Conservation (phyloP, 805 yeast genomes). For the Candida sithepensis region DNA sequence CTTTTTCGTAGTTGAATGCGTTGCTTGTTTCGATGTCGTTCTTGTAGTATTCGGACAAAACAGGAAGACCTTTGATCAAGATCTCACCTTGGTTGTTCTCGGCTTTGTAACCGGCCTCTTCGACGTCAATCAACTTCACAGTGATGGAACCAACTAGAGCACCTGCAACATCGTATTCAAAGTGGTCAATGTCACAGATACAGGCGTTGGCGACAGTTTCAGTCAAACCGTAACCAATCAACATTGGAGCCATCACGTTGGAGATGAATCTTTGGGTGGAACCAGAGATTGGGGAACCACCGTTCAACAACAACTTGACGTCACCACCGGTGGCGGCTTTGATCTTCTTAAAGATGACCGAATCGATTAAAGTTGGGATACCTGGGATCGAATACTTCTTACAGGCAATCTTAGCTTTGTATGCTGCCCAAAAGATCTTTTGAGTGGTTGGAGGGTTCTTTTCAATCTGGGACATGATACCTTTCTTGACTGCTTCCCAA, state of each 20-base stretch:
- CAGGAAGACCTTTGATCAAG: slow-evolving; percentile 69
- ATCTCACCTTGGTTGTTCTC: slow-evolving; percentile 93
- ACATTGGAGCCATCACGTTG: slow-evolving; percentile 76
- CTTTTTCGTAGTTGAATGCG: slow-evolving; percentile 71
- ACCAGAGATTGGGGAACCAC: slow-evolving; percentile 85
- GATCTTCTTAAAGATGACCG: slow-evolving; percentile 76
- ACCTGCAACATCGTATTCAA: slow-evolving; percentile 79
- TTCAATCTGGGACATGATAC: slow-evolving; percentile 72
- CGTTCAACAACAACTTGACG: slow-evolving; percentile 69
- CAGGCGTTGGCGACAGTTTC: slow-evolving; percentile 92
- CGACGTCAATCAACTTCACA: slow-evolving; percentile 84
- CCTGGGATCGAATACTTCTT: slow-evolving; percentile 71
- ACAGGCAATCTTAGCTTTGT: slow-evolving; percentile 64
- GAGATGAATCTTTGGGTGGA: slow-evolving; percentile 82
- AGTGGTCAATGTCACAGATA: slow-evolving; percentile 58
- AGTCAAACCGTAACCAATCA: slow-evolving; percentile 94
- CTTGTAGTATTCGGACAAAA: slow-evolving; percentile 74
- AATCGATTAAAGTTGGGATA: slow-evolving; percentile 66
- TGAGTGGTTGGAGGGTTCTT: slow-evolving; percentile 64
- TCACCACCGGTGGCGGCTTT: slow-evolving; percentile 95
- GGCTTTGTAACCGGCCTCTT: slow-evolving; percentile 88
- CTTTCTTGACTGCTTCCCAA: slow-evolving; percentile 95
- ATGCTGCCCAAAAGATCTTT: slow-evolving; percentile 87
- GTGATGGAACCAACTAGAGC: slow-evolving; percentile 79
- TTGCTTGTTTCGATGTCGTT: slow-evolving; percentile 76